Percentiles rank a stretch among this genome's conserved stretches.
These are phyloP conservation scores for Syncephalastrum racemosum DNA, from an alignment of 371 early-diverging fungal genomes.

Conservation along the genomic window DNA sequence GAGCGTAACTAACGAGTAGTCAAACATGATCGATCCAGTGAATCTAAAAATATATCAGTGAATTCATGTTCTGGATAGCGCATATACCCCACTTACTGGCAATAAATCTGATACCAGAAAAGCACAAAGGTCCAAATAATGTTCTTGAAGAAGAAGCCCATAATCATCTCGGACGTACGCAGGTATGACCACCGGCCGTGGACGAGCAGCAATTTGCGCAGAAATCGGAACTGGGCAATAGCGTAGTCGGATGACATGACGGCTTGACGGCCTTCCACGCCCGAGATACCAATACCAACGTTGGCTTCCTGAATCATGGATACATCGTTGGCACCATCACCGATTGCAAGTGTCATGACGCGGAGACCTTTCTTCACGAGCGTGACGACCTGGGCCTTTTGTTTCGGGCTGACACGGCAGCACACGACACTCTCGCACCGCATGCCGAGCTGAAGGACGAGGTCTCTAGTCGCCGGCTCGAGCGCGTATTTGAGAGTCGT, in stretches of 20 bases:
- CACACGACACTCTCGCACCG: constrained; percentile 78
- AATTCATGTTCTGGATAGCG: constrained; percentile 22
- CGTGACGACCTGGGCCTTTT: constrained; percentile 85
- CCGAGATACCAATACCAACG: constrained; percentile 90
- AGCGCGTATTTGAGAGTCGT: constrained; percentile 81
- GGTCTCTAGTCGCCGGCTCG: constrained; percentile 50
- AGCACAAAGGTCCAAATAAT: constrained; percentile 76
- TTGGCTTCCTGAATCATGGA: constrained; percentile 93
- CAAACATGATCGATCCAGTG: constrained; percentile 63
- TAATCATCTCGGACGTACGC: constrained; percentile 74
- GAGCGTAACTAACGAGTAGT: constrained; percentile 78
- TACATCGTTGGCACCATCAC: constrained; percentile 95
- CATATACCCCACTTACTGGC: constrained; percentile 52
- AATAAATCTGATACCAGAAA: constrained; percentile 83
- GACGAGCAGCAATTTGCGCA: constrained; percentile 73
- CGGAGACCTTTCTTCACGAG: constrained; percentile 44
- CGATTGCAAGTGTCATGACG: constrained; percentile 81
- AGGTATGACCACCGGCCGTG: constrained; percentile 88
- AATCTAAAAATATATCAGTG: constrained; percentile 35
- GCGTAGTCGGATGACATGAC: constrained; percentile 90
- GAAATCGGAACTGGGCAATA: constrained; percentile 82
- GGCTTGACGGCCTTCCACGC: constrained; percentile 95
- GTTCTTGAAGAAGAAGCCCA: constrained; percentile 83
- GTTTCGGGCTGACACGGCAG: constrained; percentile 88
- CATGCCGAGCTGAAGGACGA: constrained; percentile 67